Evolutionary conservation across 768 basidiomycete species (phyloP), one percentile per base, ranked within the genome.

Genomic region (Kwoniella dejecticola): DNA sequence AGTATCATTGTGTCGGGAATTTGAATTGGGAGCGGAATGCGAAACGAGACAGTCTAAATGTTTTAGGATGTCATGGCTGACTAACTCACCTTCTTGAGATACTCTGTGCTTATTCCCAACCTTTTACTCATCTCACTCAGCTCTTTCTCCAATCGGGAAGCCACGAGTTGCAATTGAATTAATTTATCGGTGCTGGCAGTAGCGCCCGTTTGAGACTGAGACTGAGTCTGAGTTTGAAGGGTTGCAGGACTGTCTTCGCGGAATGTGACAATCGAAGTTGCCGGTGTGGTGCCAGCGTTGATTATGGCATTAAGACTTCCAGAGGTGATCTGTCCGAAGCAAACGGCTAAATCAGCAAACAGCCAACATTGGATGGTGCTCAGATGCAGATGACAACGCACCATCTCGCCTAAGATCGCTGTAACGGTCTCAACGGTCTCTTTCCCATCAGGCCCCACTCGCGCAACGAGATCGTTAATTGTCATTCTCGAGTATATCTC

Each of bases 401-500:
- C 69, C 69, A 71, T 69, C 21, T 67, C 60, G 3, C 44, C 17
- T n/a, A 71, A 44, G 5, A 63, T 24, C 8, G 26, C 44, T 4
- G 56, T 17, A 10, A 67, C 47, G 12, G 64, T 52, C 38, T 44
- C 41, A 11, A 57, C 50, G 6, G 60, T 60, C 26, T 56, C 55
- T 36, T 59, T 21, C 15, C 57, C 50, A 17, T 33, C 27, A 24
- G 55, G 23, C 2, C 62, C 69, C 10, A 69, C 48, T 36, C 63
- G 64, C 3, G 23, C 29, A 3, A 65, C 68, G 1, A 76, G 66
- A 54, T 69, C 65, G 5, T 36, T 21, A 6, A 73, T 21, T 0
- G 50, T 63, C 57, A 76, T 30, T 10, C 71, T 45, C 4, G 71
- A 73, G 50, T 71, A 76, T 6, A 58, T 64, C 31, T 62, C 46